Base-by-base conservation (phyloP, 2,329 filamentous ascomycete genomes). In the Lecanicillium sp. region DNA sequence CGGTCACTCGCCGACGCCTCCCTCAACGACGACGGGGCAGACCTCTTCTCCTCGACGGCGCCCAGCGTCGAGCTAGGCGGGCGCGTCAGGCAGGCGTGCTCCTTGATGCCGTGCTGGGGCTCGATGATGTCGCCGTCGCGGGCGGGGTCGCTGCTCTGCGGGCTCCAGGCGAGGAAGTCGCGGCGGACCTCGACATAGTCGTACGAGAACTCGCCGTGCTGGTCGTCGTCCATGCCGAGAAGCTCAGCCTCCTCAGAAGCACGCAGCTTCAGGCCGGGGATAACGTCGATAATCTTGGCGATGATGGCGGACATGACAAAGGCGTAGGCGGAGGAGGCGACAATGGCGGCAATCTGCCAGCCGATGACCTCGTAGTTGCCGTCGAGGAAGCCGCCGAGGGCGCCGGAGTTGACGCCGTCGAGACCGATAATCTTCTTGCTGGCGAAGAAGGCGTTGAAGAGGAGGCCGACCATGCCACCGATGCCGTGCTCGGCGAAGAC, bases 121-220 rank as follows among this genome's bases (percentile, higher is more conserved):
- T 59, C 58, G 38, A 82, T 65, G 40, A 72, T 60, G 22, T 74
- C 69, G 44, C 79, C 76, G 45, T 73, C 66, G 42, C 70, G 61
- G 36, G 72, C 69, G 18, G 78, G 81, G 49, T 84, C 78, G 44
- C 68, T 71, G 54, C 81, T 81, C 25, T 82, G 79, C 1, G 86
- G 86, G 20, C 84, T 89, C 86, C 86, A 92, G 43, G 86, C 86
- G 29, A 92, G 77, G 70, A 89, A 92, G 64, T 92, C 86, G 54
- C 86, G 79, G 56, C 86, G 82, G 43, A 90, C 84, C 72, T 92
- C 86, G 48, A 92, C 86, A 60, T 90, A 92, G 60, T 92, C 86
- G 69, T 90, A 90, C 11, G 85, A 86, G 57, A 90, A 92, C 64
- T 92, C 86, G 62, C 86, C 86, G 51, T 90, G 84, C 66, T 92